These are phyloP conservation scores for Entonaema liquescens DNA, from an alignment of 495 filamentous ascomycete species.

Conservation along the genomic window DNA sequence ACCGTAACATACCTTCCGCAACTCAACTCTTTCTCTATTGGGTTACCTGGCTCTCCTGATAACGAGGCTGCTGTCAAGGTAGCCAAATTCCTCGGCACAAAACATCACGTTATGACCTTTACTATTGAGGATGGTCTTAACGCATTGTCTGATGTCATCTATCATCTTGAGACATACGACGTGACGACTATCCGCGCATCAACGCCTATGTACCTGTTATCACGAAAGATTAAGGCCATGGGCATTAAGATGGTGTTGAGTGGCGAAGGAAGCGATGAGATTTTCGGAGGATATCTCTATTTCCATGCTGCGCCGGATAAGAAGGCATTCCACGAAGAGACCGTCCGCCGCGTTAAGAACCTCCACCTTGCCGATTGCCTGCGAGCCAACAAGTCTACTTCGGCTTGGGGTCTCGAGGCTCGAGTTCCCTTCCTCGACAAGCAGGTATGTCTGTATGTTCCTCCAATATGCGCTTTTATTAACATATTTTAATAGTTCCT, in stretches of 20 bases:
- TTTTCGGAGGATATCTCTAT: conserved; percentile 98
- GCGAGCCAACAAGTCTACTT: conserved; percentile 97
- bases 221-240: conserved; percentile 98
- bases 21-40: conserved; percentile 98
- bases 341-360: conserved; percentile 90
- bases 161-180: conserved; percentile 96
- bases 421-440: conserved; percentile 99
- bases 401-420: conserved; percentile 98
- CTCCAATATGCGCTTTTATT: background rate
- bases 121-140: conserved; percentile 96
- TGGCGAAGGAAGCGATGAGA: conserved; percentile 96
- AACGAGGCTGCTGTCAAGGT: conserved; percentile 88
- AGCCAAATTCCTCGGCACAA: conserved; percentile 93
- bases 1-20: conserved; percentile 93
- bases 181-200: conserved; percentile 98
- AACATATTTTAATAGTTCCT: conserved; percentile 73
- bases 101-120: conserved; percentile 97
- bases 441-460: conserved; percentile 55
- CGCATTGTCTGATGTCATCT: conserved; percentile 95
- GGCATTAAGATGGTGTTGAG: conserved; percentile 99
- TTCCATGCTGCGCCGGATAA: conserved; percentile 94
- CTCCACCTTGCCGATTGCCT: conserved; percentile 94
- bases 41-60: conserved; percentile 89
- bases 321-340: conserved; percentile 92
- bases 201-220: conserved; percentile 97